phyloP scores from a whole-genome alignment of 331 rosid genomes.

The Acacia pycnantha region DNA sequence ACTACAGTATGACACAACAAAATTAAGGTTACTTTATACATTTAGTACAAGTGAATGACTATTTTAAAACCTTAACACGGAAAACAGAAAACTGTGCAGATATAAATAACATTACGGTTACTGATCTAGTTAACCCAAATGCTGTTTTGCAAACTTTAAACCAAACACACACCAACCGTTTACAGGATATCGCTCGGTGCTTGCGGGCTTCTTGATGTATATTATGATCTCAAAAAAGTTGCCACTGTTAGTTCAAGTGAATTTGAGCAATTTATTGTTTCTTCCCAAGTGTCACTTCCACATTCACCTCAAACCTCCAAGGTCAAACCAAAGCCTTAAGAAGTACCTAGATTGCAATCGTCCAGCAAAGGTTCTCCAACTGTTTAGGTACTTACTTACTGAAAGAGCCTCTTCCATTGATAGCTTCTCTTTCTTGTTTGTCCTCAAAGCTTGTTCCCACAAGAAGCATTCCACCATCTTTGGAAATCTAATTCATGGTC shows the following conservation, averaged over 20 bases:
- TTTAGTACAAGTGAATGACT: no score
- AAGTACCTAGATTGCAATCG: constrained; percentile 41
- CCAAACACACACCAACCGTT: not conserved
- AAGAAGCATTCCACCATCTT: constrained; percentile 29
- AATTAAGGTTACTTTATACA: no score
- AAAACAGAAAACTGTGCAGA: no score
- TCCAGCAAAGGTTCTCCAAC: constrained; percentile 36
- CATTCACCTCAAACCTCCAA: constrained; percentile 48
- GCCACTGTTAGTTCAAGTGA: constrained; percentile 26
- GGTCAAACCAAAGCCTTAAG: constrained; percentile 53
- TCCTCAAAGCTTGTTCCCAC: constrained; percentile 52
- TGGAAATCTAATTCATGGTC: constrained; percentile 54
- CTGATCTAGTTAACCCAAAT: not conserved
- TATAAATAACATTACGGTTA: no score
- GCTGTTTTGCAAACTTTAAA: not conserved
- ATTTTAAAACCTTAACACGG: no score
- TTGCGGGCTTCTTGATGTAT: constrained; percentile 1
- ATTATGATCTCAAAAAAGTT: constrained; percentile 38
- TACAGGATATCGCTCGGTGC: not conserved
- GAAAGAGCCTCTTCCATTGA: constrained; percentile 43
- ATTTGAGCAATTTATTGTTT: constrained; percentile 14
- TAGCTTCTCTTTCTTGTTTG: constrained; percentile 53
- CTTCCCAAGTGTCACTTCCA: constrained; percentile 28
- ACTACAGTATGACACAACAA: no score
- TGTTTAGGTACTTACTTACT: constrained; percentile 46